A percentile compares a stretch with the other conserved stretches of the same genome.
phyloP scores from a whole-genome alignment of 2,329 filamentous ascomycete species.

The Aaosphaeria arxii region DNA sequence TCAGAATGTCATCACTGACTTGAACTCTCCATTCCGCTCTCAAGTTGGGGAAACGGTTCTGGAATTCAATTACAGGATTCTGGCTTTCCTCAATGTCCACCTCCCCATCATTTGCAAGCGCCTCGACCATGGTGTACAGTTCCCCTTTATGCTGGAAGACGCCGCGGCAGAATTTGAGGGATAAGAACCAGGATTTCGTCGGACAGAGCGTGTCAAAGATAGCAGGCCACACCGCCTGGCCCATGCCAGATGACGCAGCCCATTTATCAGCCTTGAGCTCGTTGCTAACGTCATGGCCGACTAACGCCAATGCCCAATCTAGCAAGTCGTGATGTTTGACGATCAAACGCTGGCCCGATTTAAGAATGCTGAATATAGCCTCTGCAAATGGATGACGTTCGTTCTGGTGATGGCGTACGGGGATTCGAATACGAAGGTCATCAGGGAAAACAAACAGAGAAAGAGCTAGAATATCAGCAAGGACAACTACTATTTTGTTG shows the following conservation, averaged over 20 bases:
- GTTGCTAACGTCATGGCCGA: background rate
- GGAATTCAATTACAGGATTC: no score
- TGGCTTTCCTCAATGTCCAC: no score
- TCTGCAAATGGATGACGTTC: background rate
- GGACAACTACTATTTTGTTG: background rate
- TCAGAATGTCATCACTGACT: no score
- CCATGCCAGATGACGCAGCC: background rate
- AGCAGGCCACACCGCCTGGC: background rate
- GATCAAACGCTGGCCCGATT: background rate
- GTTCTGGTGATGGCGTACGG: background rate
- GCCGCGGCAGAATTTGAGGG: no score
- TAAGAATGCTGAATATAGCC: background rate
- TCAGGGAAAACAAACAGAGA: background rate
- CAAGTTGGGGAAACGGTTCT: no score
- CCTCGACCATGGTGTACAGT: no score
- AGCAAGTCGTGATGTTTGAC: background rate
- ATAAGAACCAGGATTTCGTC: no score
- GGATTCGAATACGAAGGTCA: background rate
- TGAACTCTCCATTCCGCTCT: no score
- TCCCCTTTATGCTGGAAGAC: no score
- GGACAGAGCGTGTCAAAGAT: background rate
- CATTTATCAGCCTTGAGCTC: background rate
- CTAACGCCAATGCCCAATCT: background rate
- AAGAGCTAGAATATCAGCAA: background rate
- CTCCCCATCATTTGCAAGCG: no score